These are phyloP conservation scores for Ceratobasidium sp. DNA, from an alignment of 1,284 basidiomycete species.

Conservation along the genomic window DNA sequence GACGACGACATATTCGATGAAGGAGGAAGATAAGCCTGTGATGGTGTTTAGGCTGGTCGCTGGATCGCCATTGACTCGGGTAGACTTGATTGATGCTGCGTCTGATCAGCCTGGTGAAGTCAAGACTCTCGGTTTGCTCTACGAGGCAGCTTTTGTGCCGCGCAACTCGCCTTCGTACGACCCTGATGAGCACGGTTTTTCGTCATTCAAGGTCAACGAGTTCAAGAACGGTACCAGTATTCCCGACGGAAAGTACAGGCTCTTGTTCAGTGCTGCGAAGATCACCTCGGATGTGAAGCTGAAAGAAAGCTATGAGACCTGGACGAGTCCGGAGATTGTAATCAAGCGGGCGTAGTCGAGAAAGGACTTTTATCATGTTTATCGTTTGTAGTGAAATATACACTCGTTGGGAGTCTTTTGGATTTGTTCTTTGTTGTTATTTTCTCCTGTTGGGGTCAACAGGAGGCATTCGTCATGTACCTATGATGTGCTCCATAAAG, in stretches of 20 bases:
- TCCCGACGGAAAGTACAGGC: constrained; percentile 48
- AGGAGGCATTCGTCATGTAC: no score
- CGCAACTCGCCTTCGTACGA: constrained; percentile 29
- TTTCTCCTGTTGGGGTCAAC: no score
- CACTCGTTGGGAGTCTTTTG: neutral
- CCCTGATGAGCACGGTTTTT: constrained; percentile 14
- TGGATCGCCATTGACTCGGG: no score
- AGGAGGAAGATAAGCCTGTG: constrained; percentile 31
- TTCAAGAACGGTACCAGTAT: constrained; percentile 49
- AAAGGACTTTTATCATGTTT: neutral
- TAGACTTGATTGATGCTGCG: neutral
- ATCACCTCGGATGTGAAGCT: constrained; percentile 42
- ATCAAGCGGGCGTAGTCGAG: constrained; percentile 17
- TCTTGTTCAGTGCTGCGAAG: constrained; percentile 44
- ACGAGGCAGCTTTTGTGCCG: constrained; percentile 25
- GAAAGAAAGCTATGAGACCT: constrained; percentile 47
- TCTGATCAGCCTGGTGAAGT: constrained; percentile 13
- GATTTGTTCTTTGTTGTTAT: no score
- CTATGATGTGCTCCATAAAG: no score
- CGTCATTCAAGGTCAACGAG: neutral
- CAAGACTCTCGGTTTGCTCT: constrained; percentile 18
- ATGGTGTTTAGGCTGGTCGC: neutral
- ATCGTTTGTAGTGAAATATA: no score
- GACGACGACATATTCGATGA: constrained; percentile 53
- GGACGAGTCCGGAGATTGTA: constrained; percentile 42